Conservation (phyloP, 2,329 filamentous ascomycete species). For the Herpotrichia juniperi region DNA sequence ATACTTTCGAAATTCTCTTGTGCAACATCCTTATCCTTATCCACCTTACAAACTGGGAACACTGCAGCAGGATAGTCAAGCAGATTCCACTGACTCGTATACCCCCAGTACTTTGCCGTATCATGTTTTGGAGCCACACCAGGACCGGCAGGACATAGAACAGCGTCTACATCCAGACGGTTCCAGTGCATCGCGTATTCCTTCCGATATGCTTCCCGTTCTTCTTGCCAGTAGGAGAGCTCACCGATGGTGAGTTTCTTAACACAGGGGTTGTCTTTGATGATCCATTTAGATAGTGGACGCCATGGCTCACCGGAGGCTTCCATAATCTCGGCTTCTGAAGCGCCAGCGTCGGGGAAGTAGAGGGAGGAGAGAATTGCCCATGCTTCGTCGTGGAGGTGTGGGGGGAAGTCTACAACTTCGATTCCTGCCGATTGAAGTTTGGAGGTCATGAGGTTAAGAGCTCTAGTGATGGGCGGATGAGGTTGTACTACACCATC, state of each 20-base stretch:
- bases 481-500: conserved; percentile 13
- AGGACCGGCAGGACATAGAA: conserved; percentile 66
- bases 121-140: conserved; percentile 61
- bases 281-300: conserved; percentile 65
- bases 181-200: conserved; percentile 55
- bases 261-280: conserved; percentile 60
- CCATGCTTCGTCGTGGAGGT: conserved; percentile 58
- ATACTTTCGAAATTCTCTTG: conserved; percentile 40
- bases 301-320: conserved; percentile 63
- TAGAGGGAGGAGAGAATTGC: conserved; percentile 48
- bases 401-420: conserved; percentile 58
- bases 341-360: conserved; percentile 65
- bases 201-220: conserved; percentile 53
- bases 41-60: conserved; percentile 60
- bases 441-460: conserved; percentile 53
- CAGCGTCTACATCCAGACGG: conserved; percentile 60
- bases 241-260: conserved; percentile 49
- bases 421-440: conserved; percentile 57
- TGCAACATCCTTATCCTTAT: conserved; percentile 48
- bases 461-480: conserved; percentile 51
- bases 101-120: conserved; percentile 65
- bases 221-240: conserved; percentile 48
- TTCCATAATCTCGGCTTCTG: conserved; percentile 57
- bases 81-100: conserved; percentile 71
- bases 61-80: conserved; percentile 69